Percentiles rank a stretch among this genome's conserved stretches.
phyloP scores from a whole-genome alignment of 345 rosid species.

The Eucalyptus decipiens region DNA sequence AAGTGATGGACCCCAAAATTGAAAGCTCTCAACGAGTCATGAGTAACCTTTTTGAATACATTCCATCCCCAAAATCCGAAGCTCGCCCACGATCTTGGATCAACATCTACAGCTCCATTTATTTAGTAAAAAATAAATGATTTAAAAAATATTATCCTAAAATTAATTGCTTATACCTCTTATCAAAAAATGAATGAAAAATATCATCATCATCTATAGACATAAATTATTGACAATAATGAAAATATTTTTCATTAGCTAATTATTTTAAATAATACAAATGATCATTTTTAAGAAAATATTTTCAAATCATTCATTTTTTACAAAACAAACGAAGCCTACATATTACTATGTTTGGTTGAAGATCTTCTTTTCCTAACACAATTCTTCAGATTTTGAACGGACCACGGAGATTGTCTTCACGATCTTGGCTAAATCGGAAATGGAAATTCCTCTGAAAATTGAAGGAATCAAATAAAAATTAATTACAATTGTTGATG shows the following conservation, averaged over 20 bases:
- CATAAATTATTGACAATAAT: not conserved
- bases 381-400: not conserved
- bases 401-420: not conserved
- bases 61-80: not conserved
- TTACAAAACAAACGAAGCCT: too few relatives aligned
- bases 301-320: too few relatives aligned
- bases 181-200: not conserved
- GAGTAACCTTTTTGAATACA: not conserved
- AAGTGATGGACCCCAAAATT: not conserved
- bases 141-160: too few relatives aligned
- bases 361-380: not conserved
- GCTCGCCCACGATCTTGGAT: not conserved
- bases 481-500: not conserved
- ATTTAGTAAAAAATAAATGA: accelerated
- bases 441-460: not conserved
- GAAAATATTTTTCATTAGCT: too few relatives aligned
- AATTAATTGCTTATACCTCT: too few relatives aligned
- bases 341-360: not conserved
- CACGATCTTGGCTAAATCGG: not conserved
- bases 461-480: too few relatives aligned
- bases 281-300: too few relatives aligned
- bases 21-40: not conserved
- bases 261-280: too few relatives aligned
- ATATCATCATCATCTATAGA: too few relatives aligned
- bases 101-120: accelerated